These are phyloP conservation scores for Carex cristatella DNA, from an alignment of 176 grass and related monocot genomes.

Conservation along the genomic window DNA sequence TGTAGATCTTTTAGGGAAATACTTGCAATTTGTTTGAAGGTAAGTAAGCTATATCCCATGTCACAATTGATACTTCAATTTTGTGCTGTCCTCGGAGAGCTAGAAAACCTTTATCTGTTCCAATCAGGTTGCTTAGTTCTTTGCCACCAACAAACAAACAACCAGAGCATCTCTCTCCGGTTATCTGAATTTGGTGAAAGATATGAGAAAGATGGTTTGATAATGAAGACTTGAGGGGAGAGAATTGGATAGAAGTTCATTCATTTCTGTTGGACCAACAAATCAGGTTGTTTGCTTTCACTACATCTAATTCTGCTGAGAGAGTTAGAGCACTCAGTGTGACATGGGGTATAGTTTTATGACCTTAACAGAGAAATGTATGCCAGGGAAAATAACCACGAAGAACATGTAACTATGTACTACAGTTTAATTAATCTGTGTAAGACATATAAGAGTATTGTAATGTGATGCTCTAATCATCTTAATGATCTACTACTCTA, in stretches of 20 bases:
- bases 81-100: background rate
- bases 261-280: background rate
- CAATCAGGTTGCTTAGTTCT: background rate
- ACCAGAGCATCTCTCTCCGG: background rate
- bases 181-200: background rate
- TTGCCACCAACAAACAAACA: background rate
- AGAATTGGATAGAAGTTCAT: background rate
- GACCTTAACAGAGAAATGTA: background rate
- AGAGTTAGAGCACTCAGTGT: background rate
- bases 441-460: background rate
- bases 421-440: background rate
- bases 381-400: background rate
- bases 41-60: background rate
- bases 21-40: background rate
- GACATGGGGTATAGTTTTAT: background rate
- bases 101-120: background rate
- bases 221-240: background rate
- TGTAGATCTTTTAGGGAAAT: constrained; percentile 10
- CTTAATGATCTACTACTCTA: background rate
- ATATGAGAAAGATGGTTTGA: background rate
- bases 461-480: background rate
- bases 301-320: background rate
- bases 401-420: constrained; percentile 6
- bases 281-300: background rate
- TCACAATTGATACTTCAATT: background rate